phyloP scores from a whole-genome alignment of 441 rosid genomes.

The Pelargonium citronellum region DNA sequence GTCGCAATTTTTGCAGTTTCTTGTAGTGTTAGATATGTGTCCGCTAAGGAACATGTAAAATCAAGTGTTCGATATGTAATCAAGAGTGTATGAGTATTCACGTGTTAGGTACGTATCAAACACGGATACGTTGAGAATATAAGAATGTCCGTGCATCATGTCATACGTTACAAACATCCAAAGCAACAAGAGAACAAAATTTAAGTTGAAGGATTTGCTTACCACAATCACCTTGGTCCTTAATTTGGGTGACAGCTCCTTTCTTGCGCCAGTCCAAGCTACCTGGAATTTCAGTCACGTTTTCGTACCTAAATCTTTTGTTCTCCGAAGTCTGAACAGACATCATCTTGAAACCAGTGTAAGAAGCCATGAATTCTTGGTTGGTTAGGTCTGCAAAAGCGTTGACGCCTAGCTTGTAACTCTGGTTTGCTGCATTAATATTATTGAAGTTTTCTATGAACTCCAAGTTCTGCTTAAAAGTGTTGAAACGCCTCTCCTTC shows the following conservation, averaged over 20 bases:
- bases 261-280: constrained; percentile 16
- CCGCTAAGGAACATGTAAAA: no score
- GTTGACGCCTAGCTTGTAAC: constrained; percentile 17
- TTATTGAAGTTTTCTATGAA: constrained; percentile 20
- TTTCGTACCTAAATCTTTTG: background rate
- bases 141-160: no score
- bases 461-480: constrained; percentile 19
- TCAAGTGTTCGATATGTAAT: no score
- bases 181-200: no score
- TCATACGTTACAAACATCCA: no score
- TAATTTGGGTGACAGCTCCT: constrained; percentile 13
- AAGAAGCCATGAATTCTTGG: constrained; percentile 12
- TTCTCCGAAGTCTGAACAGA: background rate
- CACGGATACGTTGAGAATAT: no score
- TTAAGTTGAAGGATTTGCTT: background rate
- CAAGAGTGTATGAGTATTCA: no score
- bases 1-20: no score
- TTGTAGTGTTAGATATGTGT: no score
- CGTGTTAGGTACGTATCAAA: no score
- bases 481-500: constrained; percentile 18
- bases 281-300: background rate
- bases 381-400: constrained; percentile 20
- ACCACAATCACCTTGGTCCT: constrained; percentile 19
- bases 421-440: background rate
- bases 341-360: constrained; percentile 6